A percentile compares a stretch with the other conserved stretches of the same genome.
Conservation (phyloP, 768 basidiomycete species). For the Gymnopilus dilepis region DNA sequence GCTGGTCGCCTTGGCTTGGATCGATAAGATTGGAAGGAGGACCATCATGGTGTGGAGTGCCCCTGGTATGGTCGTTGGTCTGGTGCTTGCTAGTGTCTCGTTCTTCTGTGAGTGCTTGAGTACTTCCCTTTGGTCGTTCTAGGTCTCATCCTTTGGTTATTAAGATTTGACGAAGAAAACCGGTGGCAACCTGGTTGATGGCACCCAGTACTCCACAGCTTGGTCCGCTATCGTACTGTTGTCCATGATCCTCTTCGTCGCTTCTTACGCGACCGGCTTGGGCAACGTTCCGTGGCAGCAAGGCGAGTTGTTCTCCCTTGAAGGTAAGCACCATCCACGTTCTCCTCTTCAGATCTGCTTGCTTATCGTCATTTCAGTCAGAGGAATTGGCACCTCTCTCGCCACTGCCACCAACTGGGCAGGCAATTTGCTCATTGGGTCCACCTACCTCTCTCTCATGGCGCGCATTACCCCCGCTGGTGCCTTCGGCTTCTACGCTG, state of each 20-base stretch:
- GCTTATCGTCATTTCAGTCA: constrained; percentile 50
- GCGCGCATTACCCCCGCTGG: constrained; percentile 72
- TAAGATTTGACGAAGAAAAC: constrained; percentile 67
- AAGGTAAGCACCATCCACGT: too few relatives aligned
- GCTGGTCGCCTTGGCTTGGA: constrained; percentile 73
- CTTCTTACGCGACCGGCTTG: constrained; percentile 78
- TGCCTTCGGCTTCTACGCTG: constrained; percentile 80
- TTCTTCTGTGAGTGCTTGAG: constrained; percentile 60
- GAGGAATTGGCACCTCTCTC: constrained; percentile 78
- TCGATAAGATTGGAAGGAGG: constrained; percentile 73
- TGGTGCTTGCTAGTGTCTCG: constrained; percentile 65
- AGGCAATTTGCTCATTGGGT: constrained; percentile 74
- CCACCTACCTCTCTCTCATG: constrained; percentile 85
- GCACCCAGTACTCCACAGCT: constrained; percentile 57
- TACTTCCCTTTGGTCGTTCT: not conserved
- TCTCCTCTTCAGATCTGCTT: too few relatives aligned
- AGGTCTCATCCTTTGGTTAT: not conserved
- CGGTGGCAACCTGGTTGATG: constrained; percentile 61
- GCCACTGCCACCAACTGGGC: constrained; percentile 82
- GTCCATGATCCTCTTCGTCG: constrained; percentile 85
- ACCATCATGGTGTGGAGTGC: constrained; percentile 73
- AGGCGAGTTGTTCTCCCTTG: constrained; percentile 80
- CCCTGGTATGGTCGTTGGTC: constrained; percentile 74
- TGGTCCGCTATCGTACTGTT: constrained; percentile 76
- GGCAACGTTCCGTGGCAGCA: constrained; percentile 90